These are phyloP conservation scores for Globisporangium nodosum DNA, from an alignment of 352 stramenopile genomes.

Conservation along the genomic window DNA sequence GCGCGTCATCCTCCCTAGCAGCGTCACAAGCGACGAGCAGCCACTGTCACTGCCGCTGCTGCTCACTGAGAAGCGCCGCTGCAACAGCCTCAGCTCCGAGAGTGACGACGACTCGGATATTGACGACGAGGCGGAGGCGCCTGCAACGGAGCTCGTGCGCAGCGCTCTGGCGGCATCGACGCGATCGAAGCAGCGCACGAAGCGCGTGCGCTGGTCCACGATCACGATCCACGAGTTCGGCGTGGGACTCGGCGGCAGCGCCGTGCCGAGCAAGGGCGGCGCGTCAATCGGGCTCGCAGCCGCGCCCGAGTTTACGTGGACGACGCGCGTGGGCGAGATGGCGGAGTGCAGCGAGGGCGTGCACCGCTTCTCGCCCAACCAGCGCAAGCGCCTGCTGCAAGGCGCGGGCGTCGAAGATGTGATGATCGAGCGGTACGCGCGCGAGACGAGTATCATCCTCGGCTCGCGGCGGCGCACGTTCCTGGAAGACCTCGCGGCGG, in stretches of 20 bases:
- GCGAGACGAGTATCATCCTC: constrained; percentile 45
- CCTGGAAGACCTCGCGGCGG: constrained; percentile 20
- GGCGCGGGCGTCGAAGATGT: constrained; percentile 25
- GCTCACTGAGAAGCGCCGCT: not conserved
- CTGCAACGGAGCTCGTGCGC: not conserved
- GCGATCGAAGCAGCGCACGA: constrained; percentile 12
- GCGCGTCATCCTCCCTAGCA: not conserved
- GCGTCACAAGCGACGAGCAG: no score
- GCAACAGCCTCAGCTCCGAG: not conserved
- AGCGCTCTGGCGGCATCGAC: constrained; percentile 1
- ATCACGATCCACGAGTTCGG: constrained; percentile 49
- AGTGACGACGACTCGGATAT: not conserved
- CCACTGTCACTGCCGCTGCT: not conserved
- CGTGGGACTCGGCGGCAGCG: constrained; percentile 32
- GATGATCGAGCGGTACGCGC: constrained; percentile 37
- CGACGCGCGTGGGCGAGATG: constrained; percentile 44
- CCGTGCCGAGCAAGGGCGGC: constrained; percentile 30
- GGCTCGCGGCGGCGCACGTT: constrained; percentile 28
- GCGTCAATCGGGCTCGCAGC: constrained; percentile 35
- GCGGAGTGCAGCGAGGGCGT: constrained; percentile 38
- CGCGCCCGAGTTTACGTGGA: constrained; percentile 43
- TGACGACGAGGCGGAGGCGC: not conserved
- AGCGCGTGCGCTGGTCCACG: constrained; percentile 36
- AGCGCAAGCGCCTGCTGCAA: constrained; percentile 31
- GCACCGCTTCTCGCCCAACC: constrained; percentile 34